Percentiles rank a stretch among this genome's conserved stretches.
Evolutionary conservation across 2,329 filamentous ascomycete genomes (phyloP).

Genomic region (Aspergillus puulaauensis): DNA sequence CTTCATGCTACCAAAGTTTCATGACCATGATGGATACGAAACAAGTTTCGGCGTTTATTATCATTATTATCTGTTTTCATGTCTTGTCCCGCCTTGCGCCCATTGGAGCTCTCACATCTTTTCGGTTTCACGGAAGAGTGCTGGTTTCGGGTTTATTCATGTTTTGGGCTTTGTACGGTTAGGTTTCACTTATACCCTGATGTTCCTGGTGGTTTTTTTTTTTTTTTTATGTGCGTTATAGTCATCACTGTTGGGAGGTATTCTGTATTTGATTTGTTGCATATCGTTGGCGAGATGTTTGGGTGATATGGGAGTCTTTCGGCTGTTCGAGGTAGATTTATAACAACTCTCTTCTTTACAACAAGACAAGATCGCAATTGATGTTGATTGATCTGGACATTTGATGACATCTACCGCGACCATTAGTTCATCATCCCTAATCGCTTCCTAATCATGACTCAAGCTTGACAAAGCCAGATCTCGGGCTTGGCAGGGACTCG

Average conservation of each 20-base stretch:
- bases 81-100: background rate
- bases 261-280: background rate
- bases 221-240: background rate
- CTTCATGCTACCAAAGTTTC: conserved; percentile 15
- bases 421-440: background rate
- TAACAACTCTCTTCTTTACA: background rate
- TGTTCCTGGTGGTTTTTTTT: background rate
- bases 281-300: background rate
- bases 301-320: background rate
- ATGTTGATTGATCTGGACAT: background rate
- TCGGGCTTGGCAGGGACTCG: background rate
- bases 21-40: conserved; percentile 8
- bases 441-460: background rate
- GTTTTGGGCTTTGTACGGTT: background rate
- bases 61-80: background rate
- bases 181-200: background rate
- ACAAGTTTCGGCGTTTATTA: background rate
- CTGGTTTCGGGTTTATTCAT: background rate
- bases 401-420: background rate
- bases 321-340: background rate
- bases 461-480: background rate
- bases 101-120: background rate
- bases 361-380: background rate
- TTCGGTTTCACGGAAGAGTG: background rate
- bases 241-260: background rate